Evolutionary conservation across 2,329 filamentous ascomycete species (phyloP).

Genomic region (Spiromastix sp.): DNA sequence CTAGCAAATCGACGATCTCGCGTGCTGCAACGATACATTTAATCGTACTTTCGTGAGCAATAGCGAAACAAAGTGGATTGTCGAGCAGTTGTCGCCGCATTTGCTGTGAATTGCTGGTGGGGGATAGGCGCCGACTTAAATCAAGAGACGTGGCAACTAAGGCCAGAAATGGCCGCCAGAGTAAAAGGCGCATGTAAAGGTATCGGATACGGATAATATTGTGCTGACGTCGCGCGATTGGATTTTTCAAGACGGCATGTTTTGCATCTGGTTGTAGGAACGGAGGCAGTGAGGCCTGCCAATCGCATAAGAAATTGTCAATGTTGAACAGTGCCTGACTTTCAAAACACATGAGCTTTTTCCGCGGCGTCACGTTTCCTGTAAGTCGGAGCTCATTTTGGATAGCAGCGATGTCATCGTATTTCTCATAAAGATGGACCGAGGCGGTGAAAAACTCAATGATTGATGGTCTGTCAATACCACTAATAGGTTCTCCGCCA

Average conservation of each 20-base stretch:
- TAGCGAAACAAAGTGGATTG: conserved; percentile 7
- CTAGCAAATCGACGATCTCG: conserved; percentile 10
- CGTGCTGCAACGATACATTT: conserved; percentile 11
- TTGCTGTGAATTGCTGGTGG: not conserved
- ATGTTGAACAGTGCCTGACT: conserved; percentile 10
- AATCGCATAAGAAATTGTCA: conserved; percentile 15
- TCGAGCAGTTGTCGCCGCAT: conserved; percentile 4
- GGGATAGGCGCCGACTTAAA: not conserved
- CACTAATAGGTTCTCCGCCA: conserved; percentile 1
- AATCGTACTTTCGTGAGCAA: conserved; percentile 8
- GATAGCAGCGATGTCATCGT: conserved; percentile 14
- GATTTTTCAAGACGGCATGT: conserved; percentile 6
- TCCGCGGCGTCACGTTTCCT: conserved; percentile 9
- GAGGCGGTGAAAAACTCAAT: conserved; percentile 17
- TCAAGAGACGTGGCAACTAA: conserved; percentile 10
- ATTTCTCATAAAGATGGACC: conserved; percentile 15
- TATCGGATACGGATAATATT: conserved; percentile 17
- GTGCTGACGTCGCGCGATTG: conserved; percentile 15
- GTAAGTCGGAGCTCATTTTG: conserved; percentile 14
- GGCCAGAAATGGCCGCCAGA: conserved; percentile 12
- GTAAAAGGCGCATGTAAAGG: conserved; percentile 15
- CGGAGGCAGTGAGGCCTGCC: conserved; percentile 15
- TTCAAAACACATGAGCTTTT: conserved; percentile 15
- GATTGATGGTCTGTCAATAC: conserved; percentile 15
- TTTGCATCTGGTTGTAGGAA: conserved; percentile 10